Base-by-base conservation (phyloP, 805 yeast species). In the Blastobotrys chiropterorum region DNA sequence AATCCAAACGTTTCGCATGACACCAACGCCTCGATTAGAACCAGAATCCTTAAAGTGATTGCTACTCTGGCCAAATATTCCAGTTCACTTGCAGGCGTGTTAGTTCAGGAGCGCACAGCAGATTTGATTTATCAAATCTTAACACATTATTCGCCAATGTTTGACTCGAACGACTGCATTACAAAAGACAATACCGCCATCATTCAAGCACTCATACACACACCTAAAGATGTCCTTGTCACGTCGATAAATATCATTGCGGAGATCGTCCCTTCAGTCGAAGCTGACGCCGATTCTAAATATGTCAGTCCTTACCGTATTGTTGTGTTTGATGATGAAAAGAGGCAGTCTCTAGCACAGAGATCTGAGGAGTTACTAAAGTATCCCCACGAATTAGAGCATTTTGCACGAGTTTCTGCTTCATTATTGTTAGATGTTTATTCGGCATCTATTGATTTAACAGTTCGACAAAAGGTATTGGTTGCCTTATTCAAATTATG, bases 121-220 rank as follows among this genome's bases (percentile, higher is more conserved):
- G 70, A 71, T 6, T 65, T 76, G 13, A 67, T 86, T 3, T 65
- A 67, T 15, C 66, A 72, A n/a, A 73, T 83, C 1, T 67, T 86
- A 50, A 71, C 77, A 20, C 76, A 74, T 42, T 82, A 75, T 58
- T 73, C 78, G 8, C 62, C 67, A 2, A 58, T 58, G 31, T 53
- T 57, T 26, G 65, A 62, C 14, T 44, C 51, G 19, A 50, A 59
- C 11, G 54, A 57, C 26, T 54, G 56, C 31, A 46, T 55, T 31
- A 77, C 76, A 52, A 62, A 58, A 3, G 62, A 69, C 5, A 62
- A 54, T 41, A 49, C 59, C 1, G 63, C 80, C 1, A 71, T 88
- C 3, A 78, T 84, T 45, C 95, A 86, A 60, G 79, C 87, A 0
- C 66, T 89, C 40, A 83, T 87, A 81, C 79, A 83, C 50, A 78